These are phyloP conservation scores for Syzygium jambos DNA, from an alignment of 345 rosid genomes.

Conservation along the genomic window DNA sequence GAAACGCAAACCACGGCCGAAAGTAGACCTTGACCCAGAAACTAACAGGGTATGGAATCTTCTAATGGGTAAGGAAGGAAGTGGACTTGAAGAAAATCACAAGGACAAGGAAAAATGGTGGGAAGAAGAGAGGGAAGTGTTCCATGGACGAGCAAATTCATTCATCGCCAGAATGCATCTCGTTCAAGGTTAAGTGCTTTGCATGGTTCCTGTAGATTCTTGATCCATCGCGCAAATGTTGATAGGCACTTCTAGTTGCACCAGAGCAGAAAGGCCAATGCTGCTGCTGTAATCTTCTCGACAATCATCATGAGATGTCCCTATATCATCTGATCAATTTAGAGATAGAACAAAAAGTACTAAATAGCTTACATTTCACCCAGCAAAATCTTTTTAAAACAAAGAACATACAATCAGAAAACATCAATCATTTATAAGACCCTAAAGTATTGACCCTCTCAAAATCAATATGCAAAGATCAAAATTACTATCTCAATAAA, in stretches of 20 bases:
- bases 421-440: neutral
- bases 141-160: constrained; percentile 68
- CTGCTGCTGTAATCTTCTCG: neutral
- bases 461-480: neutral
- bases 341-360: neutral
- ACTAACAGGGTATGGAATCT: constrained; percentile 83
- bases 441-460: neutral
- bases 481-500: neutral
- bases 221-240: neutral
- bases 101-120: constrained; percentile 64
- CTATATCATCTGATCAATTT: neutral
- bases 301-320: neutral
- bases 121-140: constrained; percentile 79
- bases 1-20: constrained; percentile 67
- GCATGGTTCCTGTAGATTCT: neutral
- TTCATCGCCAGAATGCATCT: constrained; percentile 95
- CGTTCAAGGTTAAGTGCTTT: constrained; percentile 63
- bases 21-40: constrained; percentile 85
- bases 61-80: constrained; percentile 67
- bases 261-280: neutral
- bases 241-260: neutral
- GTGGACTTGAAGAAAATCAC: constrained; percentile 30
- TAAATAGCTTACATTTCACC: neutral
- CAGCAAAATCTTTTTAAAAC: neutral
- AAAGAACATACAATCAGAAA: neutral